Percentiles rank a stretch among this genome's conserved stretches.
These are phyloP conservation scores for Diaporthe humulicola DNA, from an alignment of 2,329 filamentous ascomycete species.

Conservation along the genomic window DNA sequence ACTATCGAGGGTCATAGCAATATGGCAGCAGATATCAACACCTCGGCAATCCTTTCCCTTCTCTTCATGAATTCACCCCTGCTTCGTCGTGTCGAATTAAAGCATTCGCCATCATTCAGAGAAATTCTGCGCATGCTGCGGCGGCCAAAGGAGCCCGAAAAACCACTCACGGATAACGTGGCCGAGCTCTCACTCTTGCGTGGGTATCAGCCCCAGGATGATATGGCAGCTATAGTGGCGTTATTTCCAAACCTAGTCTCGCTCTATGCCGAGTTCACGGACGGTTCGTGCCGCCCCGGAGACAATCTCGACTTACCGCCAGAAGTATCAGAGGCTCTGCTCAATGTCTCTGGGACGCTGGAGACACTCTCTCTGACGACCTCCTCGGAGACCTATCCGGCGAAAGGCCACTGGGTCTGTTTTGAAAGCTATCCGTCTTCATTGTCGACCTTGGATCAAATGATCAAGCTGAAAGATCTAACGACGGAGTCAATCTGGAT, in stretches of 20 bases:
- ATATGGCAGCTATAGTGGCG: background rate
- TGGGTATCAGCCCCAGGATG: background rate
- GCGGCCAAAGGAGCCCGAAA: too few species aligned
- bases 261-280: background rate
- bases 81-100: background rate
- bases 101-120: background rate
- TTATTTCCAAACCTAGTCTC: background rate
- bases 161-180: background rate
- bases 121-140: background rate
- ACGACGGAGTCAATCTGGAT: slow-evolving; percentile 8
- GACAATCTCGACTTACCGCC: too few species aligned
- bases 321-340: background rate
- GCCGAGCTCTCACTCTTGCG: background rate
- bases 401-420: background rate
- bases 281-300: background rate
- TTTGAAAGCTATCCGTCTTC: background rate
- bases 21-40: background rate
- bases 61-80: background rate
- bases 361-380: background rate
- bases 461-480: background rate
- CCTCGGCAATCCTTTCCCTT: background rate
- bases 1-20: background rate
- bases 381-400: background rate
- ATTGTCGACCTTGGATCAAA: background rate
- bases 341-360: background rate